Evolutionary conservation across 331 rosid genomes (phyloP), one percentile per base, ranked within the genome.

Genomic region (Quercus phellos): DNA sequence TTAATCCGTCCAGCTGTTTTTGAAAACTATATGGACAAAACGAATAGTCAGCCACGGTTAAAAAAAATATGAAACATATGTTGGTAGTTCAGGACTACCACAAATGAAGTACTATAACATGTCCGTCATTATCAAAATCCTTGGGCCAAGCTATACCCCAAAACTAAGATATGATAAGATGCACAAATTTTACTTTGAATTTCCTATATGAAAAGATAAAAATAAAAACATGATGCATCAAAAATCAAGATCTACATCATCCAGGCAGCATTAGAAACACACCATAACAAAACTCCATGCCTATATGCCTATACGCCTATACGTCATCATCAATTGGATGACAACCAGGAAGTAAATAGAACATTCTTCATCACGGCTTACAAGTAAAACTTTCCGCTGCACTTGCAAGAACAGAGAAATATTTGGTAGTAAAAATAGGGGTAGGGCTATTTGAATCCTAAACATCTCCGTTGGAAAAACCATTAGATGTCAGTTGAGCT

Each of bases 1-100:
- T 91, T 91, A 75, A 95, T 73, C 78, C 67, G 88, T 74, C 85
- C 88, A 76, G 98, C 96, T 60, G 98, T 85, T 85, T 89, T 95
- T 8, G 99, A 91, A 85, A 93, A 92, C 98, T 93, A 73, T 12
- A 55, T 58, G 56, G 77, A 34, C 58, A 77, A 26, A 24, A 73
- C 10, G 11, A 32, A 5, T 72, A 19, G 81, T 76, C 43, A 71
- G 63, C 72, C 75, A 29, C 17, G 12, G 78, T 27, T 42, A 29
- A 19, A 27, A 61, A 66, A 80, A 72, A 18, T 12, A 13, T 32
- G 70, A 35, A 43, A 8, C 26, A 32, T 66, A 27, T 16, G n/a
- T 1, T 2, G 16, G 55, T 1, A 54, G 72, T 55, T 53, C 26
- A 32, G 3, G 35, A 32, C 51, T 66, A 66, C 43, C 71, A 17